Conservation (phyloP, 805 yeast species). For the Soucietia sequanensis region DNA sequence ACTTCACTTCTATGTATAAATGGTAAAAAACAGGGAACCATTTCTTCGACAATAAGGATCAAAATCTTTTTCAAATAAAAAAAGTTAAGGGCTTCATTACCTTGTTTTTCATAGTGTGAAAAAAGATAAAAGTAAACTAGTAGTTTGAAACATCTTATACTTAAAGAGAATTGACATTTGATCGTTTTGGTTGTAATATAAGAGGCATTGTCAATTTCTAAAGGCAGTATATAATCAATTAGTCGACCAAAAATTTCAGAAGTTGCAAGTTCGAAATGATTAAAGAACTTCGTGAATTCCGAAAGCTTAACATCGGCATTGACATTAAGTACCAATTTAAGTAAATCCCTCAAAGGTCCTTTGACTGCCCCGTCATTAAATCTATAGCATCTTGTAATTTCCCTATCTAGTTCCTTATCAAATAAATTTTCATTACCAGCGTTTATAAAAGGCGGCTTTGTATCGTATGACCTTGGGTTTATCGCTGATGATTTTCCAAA, state of each 20-base stretch:
- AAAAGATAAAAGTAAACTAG: constrained; percentile 35
- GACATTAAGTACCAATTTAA: constrained; percentile 35
- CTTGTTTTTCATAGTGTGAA: constrained; percentile 26
- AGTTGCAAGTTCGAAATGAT: constrained; percentile 29
- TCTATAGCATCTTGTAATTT: constrained; percentile 27
- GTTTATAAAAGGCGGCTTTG: constrained; percentile 40
- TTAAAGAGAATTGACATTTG: constrained; percentile 15
- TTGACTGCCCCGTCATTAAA: constrained; percentile 26
- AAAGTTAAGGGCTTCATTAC: constrained; percentile 26
- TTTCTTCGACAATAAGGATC: constrained; percentile 17
- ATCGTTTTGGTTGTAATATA: constrained; percentile 3
- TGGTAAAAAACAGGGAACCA: constrained; percentile 23
- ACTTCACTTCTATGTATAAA: constrained; percentile 15
- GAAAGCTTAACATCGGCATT: constrained; percentile 29
- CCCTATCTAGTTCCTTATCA: constrained; percentile 38
- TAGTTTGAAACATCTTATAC: constrained; percentile 25
- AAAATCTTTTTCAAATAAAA: constrained; percentile 29
- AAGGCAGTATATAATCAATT: constrained; percentile 5
- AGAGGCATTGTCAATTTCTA: constrained; percentile 4
- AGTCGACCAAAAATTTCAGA: constrained; percentile 20
- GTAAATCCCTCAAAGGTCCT: constrained; percentile 26
- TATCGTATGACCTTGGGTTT: constrained; percentile 43
- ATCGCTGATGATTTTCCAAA: constrained; percentile 46
- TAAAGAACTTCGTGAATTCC: constrained; percentile 28
- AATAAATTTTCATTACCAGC: constrained; percentile 27